phyloP scores from a whole-genome alignment of 208 protist species.

The Herpetomonas tarakana region DNA sequence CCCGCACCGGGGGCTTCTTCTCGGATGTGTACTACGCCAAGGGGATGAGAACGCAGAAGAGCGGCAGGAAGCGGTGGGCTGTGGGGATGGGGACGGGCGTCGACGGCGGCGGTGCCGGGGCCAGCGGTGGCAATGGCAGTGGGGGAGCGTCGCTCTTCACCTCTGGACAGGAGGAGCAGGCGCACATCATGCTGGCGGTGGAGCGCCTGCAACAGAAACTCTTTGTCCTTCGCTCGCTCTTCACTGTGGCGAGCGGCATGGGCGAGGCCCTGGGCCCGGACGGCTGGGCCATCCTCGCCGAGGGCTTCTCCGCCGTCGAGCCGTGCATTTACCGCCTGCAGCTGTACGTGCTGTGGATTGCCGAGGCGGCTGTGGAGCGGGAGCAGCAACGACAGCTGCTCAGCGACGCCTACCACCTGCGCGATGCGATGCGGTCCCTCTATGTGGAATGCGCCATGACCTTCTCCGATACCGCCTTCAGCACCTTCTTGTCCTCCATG shows the following conservation, averaged over 20 bases:
- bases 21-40: neutral
- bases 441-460: constrained; percentile 42
- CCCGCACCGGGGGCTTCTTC: neutral
- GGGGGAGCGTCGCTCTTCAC: neutral
- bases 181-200: constrained; percentile 20
- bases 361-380: constrained; percentile 24
- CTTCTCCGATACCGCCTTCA: constrained; percentile 18
- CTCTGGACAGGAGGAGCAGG: constrained; percentile 9
- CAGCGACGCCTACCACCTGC: constrained; percentile 45
- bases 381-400: constrained; percentile 32
- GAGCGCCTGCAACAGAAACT: constrained; percentile 48
- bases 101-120: neutral
- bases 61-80: no score
- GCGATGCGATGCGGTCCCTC: constrained; percentile 51
- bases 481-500: constrained; percentile 32
- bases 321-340: constrained; percentile 37
- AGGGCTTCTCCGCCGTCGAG: constrained; percentile 41
- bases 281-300: constrained; percentile 44
- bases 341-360: constrained; percentile 24
- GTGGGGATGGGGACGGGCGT: no score
- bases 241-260: constrained; percentile 48
- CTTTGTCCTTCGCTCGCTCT: constrained; percentile 49
- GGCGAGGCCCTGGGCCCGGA: constrained; percentile 29
- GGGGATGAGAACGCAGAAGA: neutral
- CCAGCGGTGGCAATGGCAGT: neutral